Conservation (phyloP, 2,329 filamentous ascomycete genomes). For the Aspergillus transmontanensis region DNA sequence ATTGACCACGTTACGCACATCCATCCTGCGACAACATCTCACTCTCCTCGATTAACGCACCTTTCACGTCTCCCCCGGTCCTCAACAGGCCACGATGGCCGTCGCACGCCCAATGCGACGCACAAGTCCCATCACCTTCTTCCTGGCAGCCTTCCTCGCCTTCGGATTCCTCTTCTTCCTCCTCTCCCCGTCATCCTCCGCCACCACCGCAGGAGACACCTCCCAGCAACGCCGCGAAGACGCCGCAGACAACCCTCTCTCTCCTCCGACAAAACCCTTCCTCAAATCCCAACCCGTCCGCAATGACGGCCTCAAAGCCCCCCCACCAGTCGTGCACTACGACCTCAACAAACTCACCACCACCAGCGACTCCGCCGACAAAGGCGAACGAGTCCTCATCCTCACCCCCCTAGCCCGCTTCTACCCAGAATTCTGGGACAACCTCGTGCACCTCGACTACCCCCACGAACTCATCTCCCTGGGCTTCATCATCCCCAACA, state of each 20-base stretch:
- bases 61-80: slow-evolving; percentile 15
- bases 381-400: slow-evolving; percentile 84
- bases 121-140: slow-evolving; percentile 74
- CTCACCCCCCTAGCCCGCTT: slow-evolving; percentile 91
- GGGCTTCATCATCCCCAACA: slow-evolving; percentile 95
- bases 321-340: slow-evolving; percentile 88
- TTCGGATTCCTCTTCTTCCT: slow-evolving; percentile 66
- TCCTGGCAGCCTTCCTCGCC: slow-evolving; percentile 71
- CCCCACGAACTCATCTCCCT: slow-evolving; percentile 93
- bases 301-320: slow-evolving; percentile 54
- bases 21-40: slow-evolving; percentile 19
- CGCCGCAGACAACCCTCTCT: slow-evolving; percentile 70
- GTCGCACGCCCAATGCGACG: slow-evolving; percentile 71
- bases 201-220: slow-evolving; percentile 50
- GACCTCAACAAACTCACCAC: slow-evolving; percentile 94
- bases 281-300: slow-evolving; percentile 61
- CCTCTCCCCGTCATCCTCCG: slow-evolving; percentile 53
- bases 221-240: slow-evolving; percentile 55
- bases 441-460: slow-evolving; percentile 79
- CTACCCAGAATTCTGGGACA: slow-evolving; percentile 95
- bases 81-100: slow-evolving; percentile 51
- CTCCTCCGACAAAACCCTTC: slow-evolving; percentile 73
- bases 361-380: slow-evolving; percentile 71
- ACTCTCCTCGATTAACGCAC: background rate
- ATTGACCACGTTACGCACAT: slow-evolving; percentile 18